Evolutionary conservation across 192 early-diverging fungal genomes (phyloP).

Genomic region (Coemansia furcata): DNA sequence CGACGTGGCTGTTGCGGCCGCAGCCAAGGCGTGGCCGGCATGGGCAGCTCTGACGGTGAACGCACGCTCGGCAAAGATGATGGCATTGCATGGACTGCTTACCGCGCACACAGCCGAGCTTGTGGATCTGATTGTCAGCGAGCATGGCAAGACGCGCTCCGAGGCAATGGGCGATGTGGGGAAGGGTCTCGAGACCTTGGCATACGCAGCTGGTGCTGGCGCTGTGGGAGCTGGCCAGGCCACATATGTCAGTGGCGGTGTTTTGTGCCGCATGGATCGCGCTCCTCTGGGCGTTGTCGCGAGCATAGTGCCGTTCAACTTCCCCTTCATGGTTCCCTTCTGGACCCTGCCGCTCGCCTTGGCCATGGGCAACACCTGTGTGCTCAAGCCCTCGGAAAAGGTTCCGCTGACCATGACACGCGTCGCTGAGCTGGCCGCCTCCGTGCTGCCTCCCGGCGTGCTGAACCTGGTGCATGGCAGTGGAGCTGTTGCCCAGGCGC

Average conservation of each 20-base stretch:
- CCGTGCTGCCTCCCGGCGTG: constrained; percentile 70
- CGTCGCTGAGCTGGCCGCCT: constrained; percentile 57
- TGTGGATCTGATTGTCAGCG: constrained; percentile 66
- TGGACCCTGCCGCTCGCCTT: constrained; percentile 80
- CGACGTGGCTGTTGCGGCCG: constrained; percentile 58
- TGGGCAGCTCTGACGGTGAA: constrained; percentile 70
- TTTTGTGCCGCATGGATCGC: constrained; percentile 64
- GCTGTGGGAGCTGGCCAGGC: constrained; percentile 62
- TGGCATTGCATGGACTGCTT: constrained; percentile 60
- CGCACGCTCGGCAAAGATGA: constrained; percentile 62
- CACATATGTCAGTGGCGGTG: constrained; percentile 64
- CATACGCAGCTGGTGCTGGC: constrained; percentile 70
- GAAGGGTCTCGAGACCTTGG: constrained; percentile 79
- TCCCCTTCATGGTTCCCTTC: constrained; percentile 82
- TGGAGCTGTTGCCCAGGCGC: constrained; percentile 49
- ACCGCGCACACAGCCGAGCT: constrained; percentile 63
- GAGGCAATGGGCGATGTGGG: constrained; percentile 72
- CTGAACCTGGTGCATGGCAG: constrained; percentile 73
- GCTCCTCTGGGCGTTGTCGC: constrained; percentile 73
- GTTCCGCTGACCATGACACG: constrained; percentile 77
- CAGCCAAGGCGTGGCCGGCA: constrained; percentile 53
- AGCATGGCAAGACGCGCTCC: constrained; percentile 76
- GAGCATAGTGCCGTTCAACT: constrained; percentile 81
- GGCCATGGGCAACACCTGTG: constrained; percentile 66
- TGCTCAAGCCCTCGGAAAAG: constrained; percentile 81